phyloP scores from a whole-genome alignment of 2,329 filamentous ascomycete species.

The Parastagonospora nodorum region DNA sequence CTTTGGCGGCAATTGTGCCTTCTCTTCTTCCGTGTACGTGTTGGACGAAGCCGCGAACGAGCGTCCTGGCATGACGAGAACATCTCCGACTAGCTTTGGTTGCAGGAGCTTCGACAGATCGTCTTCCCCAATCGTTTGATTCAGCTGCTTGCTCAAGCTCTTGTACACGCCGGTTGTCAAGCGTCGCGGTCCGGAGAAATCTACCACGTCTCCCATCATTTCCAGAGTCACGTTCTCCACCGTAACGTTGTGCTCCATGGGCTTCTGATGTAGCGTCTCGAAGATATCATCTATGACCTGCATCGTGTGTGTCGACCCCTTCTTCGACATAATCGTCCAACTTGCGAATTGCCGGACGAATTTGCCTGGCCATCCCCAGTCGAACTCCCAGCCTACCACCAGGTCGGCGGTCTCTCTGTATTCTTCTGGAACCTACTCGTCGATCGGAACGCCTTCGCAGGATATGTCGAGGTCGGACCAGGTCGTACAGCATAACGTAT shows the following conservation, averaged over 20 bases:
- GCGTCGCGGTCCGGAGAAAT: slow-evolving; percentile 35
- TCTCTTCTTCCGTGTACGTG: slow-evolving; percentile 12
- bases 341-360: slow-evolving; percentile 33
- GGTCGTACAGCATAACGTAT: slow-evolving; percentile 48
- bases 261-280: slow-evolving; percentile 13
- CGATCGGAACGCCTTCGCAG: slow-evolving; percentile 38
- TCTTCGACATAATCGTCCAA: slow-evolving; percentile 40
- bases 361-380: slow-evolving; percentile 27
- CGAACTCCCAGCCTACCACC: slow-evolving; percentile 49
- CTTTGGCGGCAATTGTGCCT: slow-evolving; percentile 6
- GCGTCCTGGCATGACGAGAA: slow-evolving; percentile 25
- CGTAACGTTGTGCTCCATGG: slow-evolving; percentile 12
- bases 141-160: slow-evolving; percentile 25
- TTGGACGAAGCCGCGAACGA: slow-evolving; percentile 21
- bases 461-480: slow-evolving; percentile 51
- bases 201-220: slow-evolving; percentile 35
- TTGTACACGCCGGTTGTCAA: slow-evolving; percentile 30
- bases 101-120: slow-evolving; percentile 26
- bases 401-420: slow-evolving; percentile 36
- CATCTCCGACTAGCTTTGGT: slow-evolving; percentile 37
- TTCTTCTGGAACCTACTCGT: slow-evolving; percentile 45
- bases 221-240: slow-evolving; percentile 20
- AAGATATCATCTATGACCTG: slow-evolving; percentile 38
- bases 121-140: slow-evolving; percentile 12
- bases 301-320: slow-evolving; percentile 26